Evolutionary conservation across 148 eudicot genomes (phyloP).

Genomic region (Persicaria tinctoria): DNA sequence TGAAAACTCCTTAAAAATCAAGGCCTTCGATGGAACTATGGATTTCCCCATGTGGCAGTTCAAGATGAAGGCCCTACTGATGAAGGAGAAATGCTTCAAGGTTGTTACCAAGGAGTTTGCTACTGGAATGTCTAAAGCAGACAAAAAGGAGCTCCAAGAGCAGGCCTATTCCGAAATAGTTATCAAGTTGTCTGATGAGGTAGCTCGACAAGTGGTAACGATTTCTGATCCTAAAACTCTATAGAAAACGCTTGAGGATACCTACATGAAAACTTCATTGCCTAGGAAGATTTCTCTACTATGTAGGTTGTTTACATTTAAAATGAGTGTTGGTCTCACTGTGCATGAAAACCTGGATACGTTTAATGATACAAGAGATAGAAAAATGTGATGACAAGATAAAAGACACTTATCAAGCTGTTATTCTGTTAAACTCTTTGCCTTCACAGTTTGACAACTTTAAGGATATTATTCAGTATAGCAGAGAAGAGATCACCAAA

Average conservation of each 20-base stretch:
- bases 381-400: background rate
- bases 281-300: background rate
- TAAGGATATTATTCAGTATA: background rate
- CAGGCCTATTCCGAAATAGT: background rate
- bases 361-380: background rate
- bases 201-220: background rate
- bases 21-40: background rate
- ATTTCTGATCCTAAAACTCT: background rate
- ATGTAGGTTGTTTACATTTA: no score
- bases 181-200: background rate
- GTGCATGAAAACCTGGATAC: background rate
- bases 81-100: background rate
- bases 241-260: background rate
- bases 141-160: background rate
- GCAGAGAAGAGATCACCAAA: background rate
- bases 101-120: background rate
- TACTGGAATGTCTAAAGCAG: background rate
- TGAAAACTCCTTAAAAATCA: no score
- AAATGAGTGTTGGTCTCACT: background rate
- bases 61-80: background rate
- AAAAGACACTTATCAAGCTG: background rate
- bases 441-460: background rate
- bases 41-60: background rate
- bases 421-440: background rate
- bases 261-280: background rate